Percentiles rank a stretch among this genome's conserved stretches.
Conservation (phyloP, 208 protist genomes). For the Blechomonas ayalai region DNA sequence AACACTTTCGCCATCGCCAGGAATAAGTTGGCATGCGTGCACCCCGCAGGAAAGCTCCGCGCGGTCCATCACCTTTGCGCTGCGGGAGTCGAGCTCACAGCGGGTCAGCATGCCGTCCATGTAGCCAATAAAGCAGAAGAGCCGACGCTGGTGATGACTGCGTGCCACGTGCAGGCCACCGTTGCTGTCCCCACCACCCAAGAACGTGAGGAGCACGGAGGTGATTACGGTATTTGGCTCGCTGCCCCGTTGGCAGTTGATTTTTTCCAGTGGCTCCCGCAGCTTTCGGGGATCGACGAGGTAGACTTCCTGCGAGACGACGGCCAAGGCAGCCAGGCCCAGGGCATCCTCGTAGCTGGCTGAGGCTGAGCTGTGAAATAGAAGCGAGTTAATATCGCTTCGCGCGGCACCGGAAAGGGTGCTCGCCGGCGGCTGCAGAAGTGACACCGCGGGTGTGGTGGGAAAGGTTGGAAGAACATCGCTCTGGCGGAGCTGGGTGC, state of each 20-base stretch:
- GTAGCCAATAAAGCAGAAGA: conserved; percentile 75
- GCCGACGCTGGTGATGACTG: conserved; percentile 10
- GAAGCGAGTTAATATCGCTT: conserved; percentile 18
- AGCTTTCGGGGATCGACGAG: conserved; percentile 54
- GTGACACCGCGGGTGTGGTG: conserved; percentile 34
- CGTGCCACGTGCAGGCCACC: conserved; percentile 4
- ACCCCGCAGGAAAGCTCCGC: conserved; percentile 43
- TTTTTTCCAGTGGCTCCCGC: conserved; percentile 56
- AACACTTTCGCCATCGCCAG: conserved; percentile 52
- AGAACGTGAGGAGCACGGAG: conserved; percentile 69
- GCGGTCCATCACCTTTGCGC: conserved; percentile 44
- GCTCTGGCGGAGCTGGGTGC: conserved; percentile 41
- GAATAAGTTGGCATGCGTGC: conserved; percentile 53
- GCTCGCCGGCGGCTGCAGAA: conserved; percentile 39
- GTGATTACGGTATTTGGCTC: conserved; percentile 19
- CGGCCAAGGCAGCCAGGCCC: conserved; percentile 63
- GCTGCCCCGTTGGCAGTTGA: conserved; percentile 18
- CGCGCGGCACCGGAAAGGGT: conserved; percentile 11
- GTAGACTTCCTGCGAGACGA: conserved; percentile 52
- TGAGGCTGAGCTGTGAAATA: conserved; percentile 13
- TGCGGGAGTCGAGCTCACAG: conserved; percentile 48
- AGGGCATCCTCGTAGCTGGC: conserved; percentile 2
- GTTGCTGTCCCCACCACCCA: conserved; percentile 15
- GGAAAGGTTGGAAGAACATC: conserved; percentile 67
- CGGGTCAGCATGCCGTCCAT: conserved; percentile 60